phyloP scores from a whole-genome alignment of 495 filamentous ascomycete species.

The Penicillium riverlandense region DNA sequence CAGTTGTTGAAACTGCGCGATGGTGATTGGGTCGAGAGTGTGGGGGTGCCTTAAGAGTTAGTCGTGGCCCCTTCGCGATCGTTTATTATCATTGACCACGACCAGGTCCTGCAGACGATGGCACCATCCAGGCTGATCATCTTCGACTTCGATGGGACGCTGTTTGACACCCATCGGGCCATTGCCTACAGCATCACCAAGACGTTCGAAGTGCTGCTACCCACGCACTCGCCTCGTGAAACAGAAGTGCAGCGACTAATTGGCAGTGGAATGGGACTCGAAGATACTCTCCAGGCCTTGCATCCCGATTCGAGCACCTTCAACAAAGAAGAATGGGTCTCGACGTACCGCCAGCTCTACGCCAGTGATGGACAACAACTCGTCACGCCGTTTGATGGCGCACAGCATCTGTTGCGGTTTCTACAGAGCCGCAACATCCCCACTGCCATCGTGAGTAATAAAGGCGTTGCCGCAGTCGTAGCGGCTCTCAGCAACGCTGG shows the following conservation, averaged over 20 bases:
- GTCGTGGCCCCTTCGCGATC: too few relatives aligned
- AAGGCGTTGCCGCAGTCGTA: conserved; percentile 15
- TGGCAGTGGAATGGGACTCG: conserved; percentile 11
- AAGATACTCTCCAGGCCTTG: conserved; percentile 14
- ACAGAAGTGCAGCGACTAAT: conserved; percentile 14
- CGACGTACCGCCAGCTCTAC: conserved; percentile 19
- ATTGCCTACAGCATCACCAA: conserved; percentile 10
- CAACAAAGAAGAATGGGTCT: conserved; percentile 13
- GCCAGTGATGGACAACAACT: conserved; percentile 17
- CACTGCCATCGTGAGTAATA: conserved; percentile 22
- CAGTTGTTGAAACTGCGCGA: not conserved
- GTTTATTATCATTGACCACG: too few relatives aligned
- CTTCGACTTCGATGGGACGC: conserved; percentile 24
- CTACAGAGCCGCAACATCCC: conserved; percentile 8
- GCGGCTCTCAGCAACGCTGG: conserved; percentile 12
- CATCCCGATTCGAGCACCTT: conserved; percentile 6
- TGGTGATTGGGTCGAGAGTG: too few relatives aligned
- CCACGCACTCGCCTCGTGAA: conserved; percentile 7
- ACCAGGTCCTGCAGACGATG: too few relatives aligned
- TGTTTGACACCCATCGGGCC: conserved; percentile 19
- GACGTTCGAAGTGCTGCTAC: conserved; percentile 17
- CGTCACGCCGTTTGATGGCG: conserved; percentile 14
- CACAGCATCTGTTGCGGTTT: conserved; percentile 8
- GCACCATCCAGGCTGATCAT: not conserved
- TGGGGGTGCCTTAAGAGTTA: too few relatives aligned